Percentiles rank a stretch among this genome's conserved stretches.
These are phyloP conservation scores for Botryosphaeria agaves DNA, from an alignment of 2,329 filamentous ascomycete genomes.

Conservation along the genomic window DNA sequence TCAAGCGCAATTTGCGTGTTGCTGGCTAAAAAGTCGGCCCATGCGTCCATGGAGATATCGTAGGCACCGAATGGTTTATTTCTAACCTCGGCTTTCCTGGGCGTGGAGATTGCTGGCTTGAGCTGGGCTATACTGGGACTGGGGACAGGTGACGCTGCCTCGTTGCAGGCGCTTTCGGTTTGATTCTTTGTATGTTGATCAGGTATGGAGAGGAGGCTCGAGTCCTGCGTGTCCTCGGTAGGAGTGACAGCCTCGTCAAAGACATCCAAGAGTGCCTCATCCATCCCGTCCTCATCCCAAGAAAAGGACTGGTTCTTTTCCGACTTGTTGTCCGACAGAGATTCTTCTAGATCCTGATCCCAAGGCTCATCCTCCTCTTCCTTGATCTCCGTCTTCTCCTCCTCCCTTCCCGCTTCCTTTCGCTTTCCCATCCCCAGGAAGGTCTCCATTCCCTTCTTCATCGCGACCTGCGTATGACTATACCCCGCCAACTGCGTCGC, in stretches of 20 bases:
- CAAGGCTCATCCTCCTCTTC: neutral
- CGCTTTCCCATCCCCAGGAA: neutral
- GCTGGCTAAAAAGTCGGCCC: neutral
- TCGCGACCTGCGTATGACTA: neutral
- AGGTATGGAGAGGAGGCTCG: too few relatives aligned
- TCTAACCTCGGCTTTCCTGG: too few relatives aligned
- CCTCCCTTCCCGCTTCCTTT: neutral
- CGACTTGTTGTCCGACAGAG: neutral
- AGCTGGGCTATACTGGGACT: too few relatives aligned
- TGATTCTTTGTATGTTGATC: too few relatives aligned
- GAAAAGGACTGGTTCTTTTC: neutral
- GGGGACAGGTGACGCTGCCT: too few relatives aligned
- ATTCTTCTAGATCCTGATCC: neutral
- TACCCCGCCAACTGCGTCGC: neutral
- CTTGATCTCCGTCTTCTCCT: neutral
- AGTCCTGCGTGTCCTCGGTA: too few relatives aligned
- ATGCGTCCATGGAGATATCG: too few relatives aligned
- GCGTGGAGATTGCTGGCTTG: too few relatives aligned
- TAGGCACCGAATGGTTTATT: too few relatives aligned
- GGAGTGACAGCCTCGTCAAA: too few relatives aligned
- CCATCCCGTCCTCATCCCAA: neutral
- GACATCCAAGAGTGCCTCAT: too few relatives aligned
- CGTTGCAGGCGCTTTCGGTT: too few relatives aligned
- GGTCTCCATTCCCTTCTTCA: neutral
- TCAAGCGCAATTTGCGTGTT: neutral